Percentiles rank a stretch among this genome's conserved stretches.
These are phyloP conservation scores for Xerocomellus amylosporus DNA, from an alignment of 768 basidiomycete genomes.

Conservation along the genomic window DNA sequence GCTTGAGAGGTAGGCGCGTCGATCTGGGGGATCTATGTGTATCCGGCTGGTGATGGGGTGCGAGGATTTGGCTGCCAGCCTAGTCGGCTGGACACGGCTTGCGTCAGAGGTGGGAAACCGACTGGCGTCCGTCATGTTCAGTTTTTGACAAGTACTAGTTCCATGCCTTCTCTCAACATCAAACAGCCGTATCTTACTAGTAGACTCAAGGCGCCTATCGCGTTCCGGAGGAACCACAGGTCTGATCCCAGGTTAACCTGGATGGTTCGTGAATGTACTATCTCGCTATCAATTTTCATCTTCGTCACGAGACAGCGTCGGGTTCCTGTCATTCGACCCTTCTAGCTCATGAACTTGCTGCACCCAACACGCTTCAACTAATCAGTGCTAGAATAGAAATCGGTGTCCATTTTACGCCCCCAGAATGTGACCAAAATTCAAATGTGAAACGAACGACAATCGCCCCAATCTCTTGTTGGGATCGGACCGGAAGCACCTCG, in stretches of 20 bases:
- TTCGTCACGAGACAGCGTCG: neutral
- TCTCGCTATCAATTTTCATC: neutral
- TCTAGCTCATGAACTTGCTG: neutral
- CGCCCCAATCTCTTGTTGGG: neutral
- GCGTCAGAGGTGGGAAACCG: constrained; percentile 24
- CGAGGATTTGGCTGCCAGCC: constrained; percentile 11
- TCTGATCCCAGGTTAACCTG: neutral
- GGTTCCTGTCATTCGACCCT: constrained; percentile 1
- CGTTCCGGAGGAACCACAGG: neutral
- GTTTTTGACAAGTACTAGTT: constrained; percentile 4
- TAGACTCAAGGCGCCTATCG: neutral
- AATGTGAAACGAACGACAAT: neutral
- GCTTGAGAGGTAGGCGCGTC: neutral
- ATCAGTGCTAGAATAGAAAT: constrained; percentile 1
- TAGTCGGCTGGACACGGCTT: constrained; percentile 3
- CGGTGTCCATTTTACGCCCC: neutral
- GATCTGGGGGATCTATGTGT: constrained; percentile 9
- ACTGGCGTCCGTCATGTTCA: constrained; percentile 5
- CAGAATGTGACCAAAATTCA: neutral
- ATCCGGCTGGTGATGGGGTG: constrained; percentile 10
- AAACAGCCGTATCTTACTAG: neutral
- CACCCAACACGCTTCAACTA: neutral
- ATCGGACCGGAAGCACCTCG: neutral
- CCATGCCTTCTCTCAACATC: neutral
- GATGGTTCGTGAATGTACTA: neutral